phyloP scores from a whole-genome alignment of 352 stramenopile species.

The Phytophthora colocasiae region DNA sequence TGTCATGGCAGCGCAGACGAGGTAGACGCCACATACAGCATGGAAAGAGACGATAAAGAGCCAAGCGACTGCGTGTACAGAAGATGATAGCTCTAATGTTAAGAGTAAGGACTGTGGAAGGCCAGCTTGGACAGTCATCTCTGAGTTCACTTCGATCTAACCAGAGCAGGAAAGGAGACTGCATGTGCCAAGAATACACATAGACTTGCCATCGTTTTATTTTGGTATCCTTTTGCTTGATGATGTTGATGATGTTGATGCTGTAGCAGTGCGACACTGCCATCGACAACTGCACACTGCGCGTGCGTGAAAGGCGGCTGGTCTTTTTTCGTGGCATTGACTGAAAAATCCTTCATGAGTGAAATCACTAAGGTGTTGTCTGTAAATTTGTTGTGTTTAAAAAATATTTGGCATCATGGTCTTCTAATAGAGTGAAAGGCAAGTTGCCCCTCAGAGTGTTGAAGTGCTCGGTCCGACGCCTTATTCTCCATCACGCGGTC shows the following conservation, averaged over 20 bases:
- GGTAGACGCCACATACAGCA: slow-evolving; percentile 17
- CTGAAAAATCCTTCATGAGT: too few relatives aligned
- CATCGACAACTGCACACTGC: background rate
- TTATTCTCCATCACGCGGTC: slow-evolving; percentile 22
- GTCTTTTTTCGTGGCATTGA: background rate
- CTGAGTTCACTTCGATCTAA: too few relatives aligned
- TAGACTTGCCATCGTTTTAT: too few relatives aligned
- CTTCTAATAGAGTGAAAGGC: too few relatives aligned
- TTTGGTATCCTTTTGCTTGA: too few relatives aligned
- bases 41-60: slow-evolving; percentile 35
- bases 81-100: slow-evolving; percentile 7
- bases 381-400: too few relatives aligned
- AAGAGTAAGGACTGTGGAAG: background rate
- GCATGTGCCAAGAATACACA: too few relatives aligned
- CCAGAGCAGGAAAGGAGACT: too few relatives aligned
- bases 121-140: background rate
- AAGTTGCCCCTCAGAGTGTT: background rate
- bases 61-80: slow-evolving; percentile 15
- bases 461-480: slow-evolving; percentile 22
- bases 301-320: slow-evolving; percentile 10
- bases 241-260: too few relatives aligned
- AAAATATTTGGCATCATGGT: too few relatives aligned
- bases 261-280: background rate
- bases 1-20: slow-evolving; percentile 31
- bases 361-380: too few relatives aligned